phyloP scores from a whole-genome alignment of 2,329 filamentous ascomycete genomes.

The Phaeophleospora eucalypticola region DNA sequence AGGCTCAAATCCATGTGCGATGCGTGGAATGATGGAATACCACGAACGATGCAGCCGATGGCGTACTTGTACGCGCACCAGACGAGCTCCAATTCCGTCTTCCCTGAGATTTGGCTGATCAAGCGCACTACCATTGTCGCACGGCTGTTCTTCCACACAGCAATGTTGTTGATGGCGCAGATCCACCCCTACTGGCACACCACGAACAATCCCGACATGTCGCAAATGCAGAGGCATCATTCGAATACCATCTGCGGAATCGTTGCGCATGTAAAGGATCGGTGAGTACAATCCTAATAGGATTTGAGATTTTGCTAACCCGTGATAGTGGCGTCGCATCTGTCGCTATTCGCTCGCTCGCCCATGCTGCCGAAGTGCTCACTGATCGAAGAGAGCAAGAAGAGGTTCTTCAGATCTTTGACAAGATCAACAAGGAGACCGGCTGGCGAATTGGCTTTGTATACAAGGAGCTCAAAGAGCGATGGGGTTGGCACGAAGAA shows the following conservation, averaged over 20 bases:
- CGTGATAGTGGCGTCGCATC: conserved; percentile 62
- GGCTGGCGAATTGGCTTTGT: conserved; percentile 74
- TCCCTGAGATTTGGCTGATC: conserved; percentile 85
- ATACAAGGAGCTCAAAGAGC: conserved; percentile 66
- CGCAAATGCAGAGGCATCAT: conserved; percentile 65
- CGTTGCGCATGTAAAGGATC: conserved; percentile 76
- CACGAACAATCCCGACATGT: conserved; percentile 62
- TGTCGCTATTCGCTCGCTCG: conserved; percentile 73
- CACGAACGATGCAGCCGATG: conserved; percentile 81
- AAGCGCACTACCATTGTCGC: conserved; percentile 78
- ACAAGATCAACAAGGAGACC: conserved; percentile 68
- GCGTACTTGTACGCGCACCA: conserved; percentile 68
- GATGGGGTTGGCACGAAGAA: conserved; percentile 69
- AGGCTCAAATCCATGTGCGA: conserved; percentile 77
- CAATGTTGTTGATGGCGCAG: conserved; percentile 74
- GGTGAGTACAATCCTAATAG: conserved; percentile 41
- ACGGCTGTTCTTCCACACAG: conserved; percentile 83
- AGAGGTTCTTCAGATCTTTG: conserved; percentile 73
- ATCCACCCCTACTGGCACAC: conserved; percentile 64
- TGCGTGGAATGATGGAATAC: conserved; percentile 73
- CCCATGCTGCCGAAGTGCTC: conserved; percentile 71
- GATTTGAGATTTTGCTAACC: conserved; percentile 10
- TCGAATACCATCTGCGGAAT: conserved; percentile 87
- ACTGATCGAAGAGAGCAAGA: conserved; percentile 67
- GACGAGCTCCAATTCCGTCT: conserved; percentile 65